Conservation (phyloP, 2,329 filamentous ascomycete species). For the Colletotrichum paranaense region DNA sequence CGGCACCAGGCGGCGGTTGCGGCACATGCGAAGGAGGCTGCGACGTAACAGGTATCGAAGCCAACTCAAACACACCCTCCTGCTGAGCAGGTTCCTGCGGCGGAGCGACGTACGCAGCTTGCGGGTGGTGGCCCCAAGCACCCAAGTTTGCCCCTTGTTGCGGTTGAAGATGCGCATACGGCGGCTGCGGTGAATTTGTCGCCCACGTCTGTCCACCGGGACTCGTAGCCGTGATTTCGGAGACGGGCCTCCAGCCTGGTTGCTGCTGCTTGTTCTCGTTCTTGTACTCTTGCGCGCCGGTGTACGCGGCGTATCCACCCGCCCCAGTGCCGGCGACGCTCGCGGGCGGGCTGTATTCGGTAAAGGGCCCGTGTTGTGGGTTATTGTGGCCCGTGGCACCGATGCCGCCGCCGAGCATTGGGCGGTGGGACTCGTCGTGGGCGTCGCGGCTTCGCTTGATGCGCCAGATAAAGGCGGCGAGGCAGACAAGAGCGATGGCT, state of each 20-base stretch:
- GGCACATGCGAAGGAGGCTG: background rate
- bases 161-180: slow-evolving; percentile 2
- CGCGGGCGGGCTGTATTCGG: slow-evolving; percentile 8
- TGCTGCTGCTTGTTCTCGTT: slow-evolving; percentile 12
- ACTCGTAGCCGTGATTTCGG: slow-evolving; percentile 5
- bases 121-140: slow-evolving; percentile 29
- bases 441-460: slow-evolving; percentile 24
- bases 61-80: slow-evolving; percentile 34
- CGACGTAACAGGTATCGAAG: slow-evolving; percentile 20
- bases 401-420: slow-evolving; percentile 34
- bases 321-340: slow-evolving; percentile 5
- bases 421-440: slow-evolving; percentile 30
- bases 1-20: slow-evolving; percentile 7
- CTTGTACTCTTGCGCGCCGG: slow-evolving; percentile 3
- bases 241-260: slow-evolving; percentile 7
- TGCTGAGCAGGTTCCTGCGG: background rate
- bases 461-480: slow-evolving; percentile 28
- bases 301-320: background rate
- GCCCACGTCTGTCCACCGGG: slow-evolving; percentile 31
- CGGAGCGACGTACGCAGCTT: slow-evolving; percentile 4
- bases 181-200: slow-evolving; percentile 9
- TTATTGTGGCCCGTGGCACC: slow-evolving; percentile 5
- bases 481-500: slow-evolving; percentile 33
- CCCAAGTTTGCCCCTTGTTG: slow-evolving; percentile 13
- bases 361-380: slow-evolving; percentile 13